Evolutionary conservation across 2,329 filamentous ascomycete species (phyloP), one percentile per base, ranked within the genome.

Genomic region (Meredithiella fracta): DNA sequence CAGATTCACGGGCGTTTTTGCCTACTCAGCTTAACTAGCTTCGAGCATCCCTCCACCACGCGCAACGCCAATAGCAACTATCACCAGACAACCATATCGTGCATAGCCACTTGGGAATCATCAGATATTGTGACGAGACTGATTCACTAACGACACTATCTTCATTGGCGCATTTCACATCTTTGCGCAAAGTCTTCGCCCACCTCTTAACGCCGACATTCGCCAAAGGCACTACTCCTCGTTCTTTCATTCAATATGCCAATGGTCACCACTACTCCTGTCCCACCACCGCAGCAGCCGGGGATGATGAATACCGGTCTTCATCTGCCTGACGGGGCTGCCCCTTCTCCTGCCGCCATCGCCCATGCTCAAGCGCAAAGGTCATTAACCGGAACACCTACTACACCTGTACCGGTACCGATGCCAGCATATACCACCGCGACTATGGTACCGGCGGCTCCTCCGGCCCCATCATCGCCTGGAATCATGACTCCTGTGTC

Each of bases 1-100:
- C 62, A 66, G 67, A 66, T 68, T 70, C 68, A 70, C 70, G 70
- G 73, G 75, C 74, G 70, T 68, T 67, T 65, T 67, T 69, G 74
- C 70, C 71, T 72, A 67, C 67, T 42, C 70, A 65, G 71, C 54
- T 53, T 34, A 29, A 54, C 55, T 29, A 53, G 37, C 31, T 53
- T 53, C 11, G 22, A 49, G 44, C 44, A 25, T 49, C 44, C 44
- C 44, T 23, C 44, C 38, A n/a, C 38, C 38, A 15, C 6, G 6
- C 5, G 17, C 6, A 42, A 7, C 38, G 11, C 38, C 5, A 42
- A 15, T 15, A 37, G 7, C 34, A 15, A 15, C 7, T 37, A 37
- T 37, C 34, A 37, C 34, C 34, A 7, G 15, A 7, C 34, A 37
- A 37, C 11, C 29, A 34, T 34, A 34, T 34, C 29, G 29, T 34